A percentile compares a stretch with the other conserved stretches of the same genome.
These are phyloP conservation scores for Trichoderma reesei DNA, from an alignment of 495 filamentous ascomycete species.

Conservation along the genomic window DNA sequence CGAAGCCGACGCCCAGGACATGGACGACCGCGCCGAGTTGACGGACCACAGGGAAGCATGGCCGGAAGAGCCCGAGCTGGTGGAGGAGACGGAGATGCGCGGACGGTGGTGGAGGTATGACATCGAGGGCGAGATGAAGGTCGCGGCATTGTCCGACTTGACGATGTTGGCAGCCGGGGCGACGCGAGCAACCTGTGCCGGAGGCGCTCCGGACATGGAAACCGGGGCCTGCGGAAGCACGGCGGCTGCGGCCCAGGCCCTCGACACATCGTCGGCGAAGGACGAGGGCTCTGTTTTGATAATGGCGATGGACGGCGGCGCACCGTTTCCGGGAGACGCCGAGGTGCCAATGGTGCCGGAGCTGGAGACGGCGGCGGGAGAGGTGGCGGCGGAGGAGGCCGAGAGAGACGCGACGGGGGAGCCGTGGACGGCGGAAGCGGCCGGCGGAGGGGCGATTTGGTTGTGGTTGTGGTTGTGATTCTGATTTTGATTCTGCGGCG, in stretches of 20 bases:
- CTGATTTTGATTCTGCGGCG: not conserved
- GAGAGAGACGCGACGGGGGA: not conserved
- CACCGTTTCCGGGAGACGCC: not conserved
- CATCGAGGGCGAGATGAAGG: conserved; percentile 4
- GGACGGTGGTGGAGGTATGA: conserved; percentile 5
- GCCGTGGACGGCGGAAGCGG: not conserved
- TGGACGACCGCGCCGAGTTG: conserved; percentile 22
- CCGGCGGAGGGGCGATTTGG: not conserved
- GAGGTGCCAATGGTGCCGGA: not conserved
- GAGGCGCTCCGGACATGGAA: not conserved
- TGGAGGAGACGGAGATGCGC: conserved; percentile 25
- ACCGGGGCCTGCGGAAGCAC: not conserved
- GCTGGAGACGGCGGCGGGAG: not conserved
- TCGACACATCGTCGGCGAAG: not conserved
- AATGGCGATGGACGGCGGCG: not conserved
- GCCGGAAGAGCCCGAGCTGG: conserved; percentile 27
- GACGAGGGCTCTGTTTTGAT: conserved; percentile 1
- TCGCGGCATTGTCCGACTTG: conserved; percentile 3
- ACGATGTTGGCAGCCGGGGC: not conserved
- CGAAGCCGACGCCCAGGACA: conserved; percentile 18
- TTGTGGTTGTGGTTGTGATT: no score
- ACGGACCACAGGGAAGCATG: conserved; percentile 21
- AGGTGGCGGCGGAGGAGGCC: not conserved
- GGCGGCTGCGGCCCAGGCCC: not conserved
- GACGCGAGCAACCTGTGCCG: not conserved